Conservation (phyloP, 2,329 filamentous ascomycete species). For the Venturia oleaginea region DNA sequence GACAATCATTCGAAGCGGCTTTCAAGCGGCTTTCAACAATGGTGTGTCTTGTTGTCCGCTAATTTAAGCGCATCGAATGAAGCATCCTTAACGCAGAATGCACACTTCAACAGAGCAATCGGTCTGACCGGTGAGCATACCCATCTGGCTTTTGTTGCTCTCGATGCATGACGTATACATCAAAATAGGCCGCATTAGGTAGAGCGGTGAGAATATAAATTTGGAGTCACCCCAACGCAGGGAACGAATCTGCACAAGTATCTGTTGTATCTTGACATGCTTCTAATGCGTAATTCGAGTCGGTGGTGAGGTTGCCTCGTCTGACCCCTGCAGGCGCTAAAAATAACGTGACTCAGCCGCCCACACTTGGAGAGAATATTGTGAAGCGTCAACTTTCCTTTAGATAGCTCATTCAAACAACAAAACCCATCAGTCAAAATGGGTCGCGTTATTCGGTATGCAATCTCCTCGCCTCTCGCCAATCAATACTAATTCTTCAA, state of each 20-base stretch:
- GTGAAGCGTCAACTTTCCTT: background rate
- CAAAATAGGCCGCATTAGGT: background rate
- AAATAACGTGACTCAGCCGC: background rate
- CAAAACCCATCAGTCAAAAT: slow-evolving; percentile 17
- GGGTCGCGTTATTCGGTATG: slow-evolving; percentile 55
- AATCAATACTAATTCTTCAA: slow-evolving; percentile 11
- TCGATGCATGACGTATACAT: background rate
- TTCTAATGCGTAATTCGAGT: background rate
- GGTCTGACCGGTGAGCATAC: background rate
- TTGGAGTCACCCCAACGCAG: background rate
- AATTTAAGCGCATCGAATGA: background rate
- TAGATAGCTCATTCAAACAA: background rate
- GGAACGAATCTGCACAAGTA: background rate
- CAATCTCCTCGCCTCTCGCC: background rate
- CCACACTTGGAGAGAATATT: background rate
- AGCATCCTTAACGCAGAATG: background rate
- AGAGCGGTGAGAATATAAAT: background rate
- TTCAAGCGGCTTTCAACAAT: too few species aligned
- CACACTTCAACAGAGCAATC: background rate
- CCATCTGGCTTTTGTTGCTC: background rate
- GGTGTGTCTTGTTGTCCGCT: background rate
- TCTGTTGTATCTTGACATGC: background rate
- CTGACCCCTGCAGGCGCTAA: background rate
- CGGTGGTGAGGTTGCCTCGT: background rate
- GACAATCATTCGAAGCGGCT: background rate